Evolutionary conservation across 352 stramenopile genomes (phyloP).

Genomic region (Globisporangium canariense): DNA sequence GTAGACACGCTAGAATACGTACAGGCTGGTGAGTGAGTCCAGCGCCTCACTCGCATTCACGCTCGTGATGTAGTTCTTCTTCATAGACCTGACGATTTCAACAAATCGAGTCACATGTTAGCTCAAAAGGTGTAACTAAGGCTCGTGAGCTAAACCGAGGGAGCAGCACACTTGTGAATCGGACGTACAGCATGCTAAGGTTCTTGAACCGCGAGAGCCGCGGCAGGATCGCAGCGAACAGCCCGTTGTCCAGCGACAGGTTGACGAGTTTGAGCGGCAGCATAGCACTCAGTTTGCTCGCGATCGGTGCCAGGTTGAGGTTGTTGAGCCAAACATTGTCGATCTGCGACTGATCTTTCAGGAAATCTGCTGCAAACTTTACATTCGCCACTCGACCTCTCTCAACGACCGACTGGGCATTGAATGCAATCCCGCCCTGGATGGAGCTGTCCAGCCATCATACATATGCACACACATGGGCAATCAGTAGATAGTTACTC

Average conservation of each 20-base stretch:
- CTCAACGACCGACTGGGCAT: neutral
- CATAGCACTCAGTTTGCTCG: neutral
- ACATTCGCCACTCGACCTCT: neutral
- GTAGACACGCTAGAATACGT: neutral
- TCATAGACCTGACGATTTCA: neutral
- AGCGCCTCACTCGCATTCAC: neutral
- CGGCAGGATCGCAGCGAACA: neutral
- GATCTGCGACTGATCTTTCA: neutral
- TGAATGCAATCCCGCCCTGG: neutral
- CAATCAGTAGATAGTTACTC: no score
- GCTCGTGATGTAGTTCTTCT: neutral
- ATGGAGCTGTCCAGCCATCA: neutral
- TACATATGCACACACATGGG: neutral
- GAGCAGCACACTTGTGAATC: neutral
- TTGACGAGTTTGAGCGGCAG: neutral
- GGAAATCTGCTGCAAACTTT: neutral
- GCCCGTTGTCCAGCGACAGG: slow-evolving; percentile 1
- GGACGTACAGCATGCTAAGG: neutral
- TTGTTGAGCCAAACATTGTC: neutral
- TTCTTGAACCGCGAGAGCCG: neutral
- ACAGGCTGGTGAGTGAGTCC: neutral
- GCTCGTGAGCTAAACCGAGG: neutral
- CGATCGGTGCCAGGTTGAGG: neutral
- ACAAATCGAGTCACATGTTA: neutral
- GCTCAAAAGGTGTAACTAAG: neutral